Conservation (phyloP, 768 basidiomycete genomes). For the Lactarius pseudohatsudake region DNA sequence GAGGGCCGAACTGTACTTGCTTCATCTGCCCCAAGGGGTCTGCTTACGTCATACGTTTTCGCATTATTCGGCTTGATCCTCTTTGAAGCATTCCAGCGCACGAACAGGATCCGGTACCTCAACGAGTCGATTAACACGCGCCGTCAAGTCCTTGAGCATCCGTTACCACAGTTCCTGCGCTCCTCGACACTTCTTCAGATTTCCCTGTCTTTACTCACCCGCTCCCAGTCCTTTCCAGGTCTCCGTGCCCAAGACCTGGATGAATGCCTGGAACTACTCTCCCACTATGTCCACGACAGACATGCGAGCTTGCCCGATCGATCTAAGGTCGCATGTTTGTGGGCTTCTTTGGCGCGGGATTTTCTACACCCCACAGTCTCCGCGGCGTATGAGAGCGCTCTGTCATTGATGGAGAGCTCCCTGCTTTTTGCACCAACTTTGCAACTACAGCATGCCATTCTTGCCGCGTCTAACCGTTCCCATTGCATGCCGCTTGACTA, state of each 20-base stretch:
- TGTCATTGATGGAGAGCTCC: not conserved
- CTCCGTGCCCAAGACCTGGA: not conserved
- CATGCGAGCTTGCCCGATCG: not conserved
- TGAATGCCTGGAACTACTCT: not conserved
- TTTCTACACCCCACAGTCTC: not conserved
- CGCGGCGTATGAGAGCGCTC: not conserved
- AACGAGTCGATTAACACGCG: too few species aligned
- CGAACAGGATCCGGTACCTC: too few species aligned
- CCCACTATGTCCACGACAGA: not conserved
- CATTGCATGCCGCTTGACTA: not conserved
- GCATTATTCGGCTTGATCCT: too few species aligned
- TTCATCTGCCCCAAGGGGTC: too few species aligned
- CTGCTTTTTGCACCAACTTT: not conserved
- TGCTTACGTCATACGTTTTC: too few species aligned
- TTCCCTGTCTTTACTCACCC: not conserved
- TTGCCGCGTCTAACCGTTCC: fast-evolving
- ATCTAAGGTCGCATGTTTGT: not conserved
- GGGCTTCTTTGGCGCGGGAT: not conserved
- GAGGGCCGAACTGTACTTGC: too few species aligned
- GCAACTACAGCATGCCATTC: not conserved
- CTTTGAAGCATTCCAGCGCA: too few species aligned
- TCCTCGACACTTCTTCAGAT: not conserved
- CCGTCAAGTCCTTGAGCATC: not conserved
- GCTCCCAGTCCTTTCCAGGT: not conserved
- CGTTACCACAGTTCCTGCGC: not conserved